phyloP scores from a whole-genome alignment of 345 rosid genomes.

The Noccaea bulbosa region DNA sequence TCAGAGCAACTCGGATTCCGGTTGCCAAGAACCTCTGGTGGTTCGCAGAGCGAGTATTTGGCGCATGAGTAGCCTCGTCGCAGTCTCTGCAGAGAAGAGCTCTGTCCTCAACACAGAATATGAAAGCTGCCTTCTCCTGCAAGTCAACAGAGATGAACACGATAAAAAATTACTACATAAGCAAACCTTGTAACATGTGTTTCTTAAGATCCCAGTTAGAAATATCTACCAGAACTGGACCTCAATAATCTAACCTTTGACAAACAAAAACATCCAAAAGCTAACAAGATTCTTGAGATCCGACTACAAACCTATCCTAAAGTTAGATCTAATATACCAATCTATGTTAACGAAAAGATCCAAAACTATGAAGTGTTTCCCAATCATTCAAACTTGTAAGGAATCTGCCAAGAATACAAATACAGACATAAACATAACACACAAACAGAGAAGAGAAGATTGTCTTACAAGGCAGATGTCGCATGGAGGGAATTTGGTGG shows the following conservation, averaged over 20 bases:
- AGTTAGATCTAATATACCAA: not conserved
- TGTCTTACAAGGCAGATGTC: slow-evolving; percentile 82
- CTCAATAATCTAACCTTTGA: not conserved
- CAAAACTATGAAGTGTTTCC: not conserved
- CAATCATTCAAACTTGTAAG: not conserved
- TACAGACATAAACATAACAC: not conserved
- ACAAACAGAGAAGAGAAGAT: not conserved
- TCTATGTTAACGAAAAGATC: not conserved
- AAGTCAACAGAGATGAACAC: slow-evolving; percentile 37
- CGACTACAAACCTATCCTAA: not conserved
- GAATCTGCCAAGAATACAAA: not conserved
- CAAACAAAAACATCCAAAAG: slow-evolving; percentile 1
- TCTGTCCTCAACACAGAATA: slow-evolving; percentile 96
- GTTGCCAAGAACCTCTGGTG: slow-evolving; percentile 94
- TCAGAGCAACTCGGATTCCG: slow-evolving; percentile 80
- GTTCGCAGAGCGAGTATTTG: slow-evolving; percentile 79
- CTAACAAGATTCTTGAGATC: slow-evolving; percentile 8
- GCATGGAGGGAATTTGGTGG: slow-evolving; percentile 81
- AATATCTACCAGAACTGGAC: not conserved
- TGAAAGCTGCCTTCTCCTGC: slow-evolving; percentile 96
- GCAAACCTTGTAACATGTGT: slow-evolving; percentile 1
- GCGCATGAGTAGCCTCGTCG: slow-evolving; percentile 77
- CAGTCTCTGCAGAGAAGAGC: slow-evolving; percentile 92
- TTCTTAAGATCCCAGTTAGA: not conserved
- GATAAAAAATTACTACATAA: slow-evolving; percentile 22